Conservation (phyloP, 2,329 filamentous ascomycete species). For the Scorias spongiosa region DNA sequence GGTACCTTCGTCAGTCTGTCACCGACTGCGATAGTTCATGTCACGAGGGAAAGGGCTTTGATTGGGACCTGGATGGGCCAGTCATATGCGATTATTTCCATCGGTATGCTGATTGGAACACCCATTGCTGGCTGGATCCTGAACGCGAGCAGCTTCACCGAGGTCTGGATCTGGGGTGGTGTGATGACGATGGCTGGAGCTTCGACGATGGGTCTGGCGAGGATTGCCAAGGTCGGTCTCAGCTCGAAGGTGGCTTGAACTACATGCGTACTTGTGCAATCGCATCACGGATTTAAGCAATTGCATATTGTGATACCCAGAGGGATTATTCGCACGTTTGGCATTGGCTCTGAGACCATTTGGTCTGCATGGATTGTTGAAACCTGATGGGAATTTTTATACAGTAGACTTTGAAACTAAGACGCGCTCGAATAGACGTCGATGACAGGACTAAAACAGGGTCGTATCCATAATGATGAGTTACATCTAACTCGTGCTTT, state of each 20-base stretch:
- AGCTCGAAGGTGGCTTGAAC: constrained; percentile 5
- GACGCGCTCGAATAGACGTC: no score
- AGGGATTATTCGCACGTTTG: no score
- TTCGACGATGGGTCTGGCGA: constrained; percentile 9
- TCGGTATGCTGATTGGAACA: constrained; percentile 40
- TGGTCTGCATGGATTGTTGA: no score
- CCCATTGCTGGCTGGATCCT: constrained; percentile 43
- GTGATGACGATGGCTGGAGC: constrained; percentile 14
- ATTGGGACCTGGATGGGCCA: constrained; percentile 21
- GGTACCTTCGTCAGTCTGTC: constrained; percentile 32
- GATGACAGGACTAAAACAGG: no score
- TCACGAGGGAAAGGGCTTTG: constrained; percentile 27
- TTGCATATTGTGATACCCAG: no score
- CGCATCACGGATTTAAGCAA: no score
- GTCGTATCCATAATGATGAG: no score
- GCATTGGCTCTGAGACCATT: no score
- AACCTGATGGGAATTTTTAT: no score
- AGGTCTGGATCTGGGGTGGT: constrained; percentile 31
- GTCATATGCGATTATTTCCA: constrained; percentile 32
- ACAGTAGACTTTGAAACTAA: no score
- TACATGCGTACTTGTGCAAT: no score
- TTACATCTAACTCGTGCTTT: neutral
- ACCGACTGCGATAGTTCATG: constrained; percentile 29
- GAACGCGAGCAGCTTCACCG: constrained; percentile 26
- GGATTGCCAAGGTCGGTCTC: constrained; percentile 15